Conservation (phyloP, 768 basidiomycete genomes). For the Russula earlei region DNA sequence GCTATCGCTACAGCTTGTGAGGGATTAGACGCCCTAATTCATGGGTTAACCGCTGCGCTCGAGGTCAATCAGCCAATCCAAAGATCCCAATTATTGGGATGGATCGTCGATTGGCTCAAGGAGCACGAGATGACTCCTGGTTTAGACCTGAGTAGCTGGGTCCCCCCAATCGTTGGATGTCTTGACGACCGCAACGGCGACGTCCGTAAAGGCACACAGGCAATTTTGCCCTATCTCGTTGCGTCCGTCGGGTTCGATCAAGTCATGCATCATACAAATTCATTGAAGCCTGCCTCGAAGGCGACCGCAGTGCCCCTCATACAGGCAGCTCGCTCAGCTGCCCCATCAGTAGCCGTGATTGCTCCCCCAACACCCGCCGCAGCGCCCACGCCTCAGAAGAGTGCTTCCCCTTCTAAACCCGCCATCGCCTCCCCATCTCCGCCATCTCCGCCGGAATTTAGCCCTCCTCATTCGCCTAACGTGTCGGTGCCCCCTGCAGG, state of each 20-base stretch:
- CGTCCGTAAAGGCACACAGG: slow-evolving; percentile 85
- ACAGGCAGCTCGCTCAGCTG: slow-evolving; percentile 60
- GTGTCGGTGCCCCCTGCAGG: slow-evolving; percentile 28
- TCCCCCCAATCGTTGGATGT: slow-evolving; percentile 53
- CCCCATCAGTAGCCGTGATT: slow-evolving; percentile 26
- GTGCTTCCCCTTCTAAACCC: slow-evolving; percentile 17
- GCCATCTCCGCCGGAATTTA: slow-evolving; percentile 25
- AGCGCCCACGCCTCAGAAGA: slow-evolving; percentile 20
- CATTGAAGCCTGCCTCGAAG: slow-evolving; percentile 87
- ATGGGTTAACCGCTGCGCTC: slow-evolving; percentile 67
- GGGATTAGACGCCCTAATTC: slow-evolving; percentile 72
- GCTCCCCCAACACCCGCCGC: slow-evolving; percentile 21
- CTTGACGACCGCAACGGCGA: slow-evolving; percentile 89
- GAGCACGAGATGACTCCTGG: slow-evolving; percentile 43
- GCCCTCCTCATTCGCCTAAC: slow-evolving; percentile 39
- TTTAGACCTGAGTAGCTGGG: slow-evolving; percentile 66
- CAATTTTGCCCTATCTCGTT: slow-evolving; percentile 69
- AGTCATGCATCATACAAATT: slow-evolving; percentile 77
- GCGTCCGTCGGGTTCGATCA: slow-evolving; percentile 69
- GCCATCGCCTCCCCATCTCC: slow-evolving; percentile 21
- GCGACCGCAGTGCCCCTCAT: slow-evolving; percentile 78
- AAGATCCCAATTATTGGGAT: slow-evolving; percentile 66
- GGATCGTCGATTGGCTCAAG: slow-evolving; percentile 76
- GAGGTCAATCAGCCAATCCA: slow-evolving; percentile 85
- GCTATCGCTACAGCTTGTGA: slow-evolving; percentile 81